Conservation (phyloP, 495 filamentous ascomycete species). For the Evansstolkia leycettana region DNA sequence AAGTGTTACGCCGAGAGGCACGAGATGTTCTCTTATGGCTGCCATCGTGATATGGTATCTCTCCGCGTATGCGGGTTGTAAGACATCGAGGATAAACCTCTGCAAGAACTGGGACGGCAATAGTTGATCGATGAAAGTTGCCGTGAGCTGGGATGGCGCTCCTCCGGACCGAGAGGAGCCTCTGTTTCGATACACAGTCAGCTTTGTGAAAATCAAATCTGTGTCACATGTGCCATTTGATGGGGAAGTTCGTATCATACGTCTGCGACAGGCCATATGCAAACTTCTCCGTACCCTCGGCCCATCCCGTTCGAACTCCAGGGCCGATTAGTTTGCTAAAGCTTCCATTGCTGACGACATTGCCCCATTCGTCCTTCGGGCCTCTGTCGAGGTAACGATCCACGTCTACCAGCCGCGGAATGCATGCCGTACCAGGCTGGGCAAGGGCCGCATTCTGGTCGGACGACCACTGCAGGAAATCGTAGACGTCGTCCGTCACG, state of each 20-base stretch:
- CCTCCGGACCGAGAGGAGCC: constrained; percentile 63
- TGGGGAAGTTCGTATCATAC: constrained; percentile 25
- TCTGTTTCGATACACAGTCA: constrained; percentile 20
- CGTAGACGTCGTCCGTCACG: constrained; percentile 85
- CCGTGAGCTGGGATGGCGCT: constrained; percentile 57
- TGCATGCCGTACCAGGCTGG: constrained; percentile 25
- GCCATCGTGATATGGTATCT: constrained; percentile 41
- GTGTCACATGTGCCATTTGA: too few species aligned
- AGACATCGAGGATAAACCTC: constrained; percentile 31
- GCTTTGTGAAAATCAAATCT: not conserved
- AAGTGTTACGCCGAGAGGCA: constrained; percentile 44
- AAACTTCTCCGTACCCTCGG: constrained; percentile 57
- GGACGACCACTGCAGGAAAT: constrained; percentile 64
- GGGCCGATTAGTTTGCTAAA: constrained; percentile 81
- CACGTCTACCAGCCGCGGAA: constrained; percentile 67
- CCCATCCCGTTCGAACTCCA: constrained; percentile 71
- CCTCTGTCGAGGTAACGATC: constrained; percentile 50
- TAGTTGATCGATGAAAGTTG: constrained; percentile 51
- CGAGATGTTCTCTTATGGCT: constrained; percentile 43
- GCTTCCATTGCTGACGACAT: constrained; percentile 66
- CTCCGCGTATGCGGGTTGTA: constrained; percentile 41
- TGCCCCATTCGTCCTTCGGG: constrained; percentile 50
- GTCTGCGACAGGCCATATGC: constrained; percentile 52
- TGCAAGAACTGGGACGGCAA: constrained; percentile 39
- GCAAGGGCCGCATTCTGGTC: constrained; percentile 12